A percentile compares a stretch with the other conserved stretches of the same genome.
phyloP scores from a whole-genome alignment of 2,329 filamentous ascomycete genomes.

The Pestalotiopsis sp. region DNA sequence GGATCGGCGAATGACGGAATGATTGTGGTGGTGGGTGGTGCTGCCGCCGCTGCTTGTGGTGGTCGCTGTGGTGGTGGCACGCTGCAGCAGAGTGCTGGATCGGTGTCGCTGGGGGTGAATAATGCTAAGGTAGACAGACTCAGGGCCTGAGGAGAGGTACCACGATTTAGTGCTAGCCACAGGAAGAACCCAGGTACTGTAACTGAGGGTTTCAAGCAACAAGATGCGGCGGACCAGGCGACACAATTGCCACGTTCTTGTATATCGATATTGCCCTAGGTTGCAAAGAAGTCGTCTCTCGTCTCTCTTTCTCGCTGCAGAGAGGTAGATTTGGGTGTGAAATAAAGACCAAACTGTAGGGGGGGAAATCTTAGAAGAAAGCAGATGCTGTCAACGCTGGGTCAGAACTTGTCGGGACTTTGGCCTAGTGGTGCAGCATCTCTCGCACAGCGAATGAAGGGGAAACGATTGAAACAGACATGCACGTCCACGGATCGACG shows the following conservation, averaged over 20 bases:
- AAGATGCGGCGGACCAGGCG: no score
- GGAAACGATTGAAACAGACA: conserved; percentile 29
- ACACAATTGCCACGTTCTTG: no score
- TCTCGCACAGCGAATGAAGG: conserved; percentile 19
- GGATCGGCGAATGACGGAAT: conserved; percentile 7
- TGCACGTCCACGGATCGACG: conserved; percentile 29
- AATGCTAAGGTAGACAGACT: background rate
- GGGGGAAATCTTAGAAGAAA: background rate
- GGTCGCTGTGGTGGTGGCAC: background rate
- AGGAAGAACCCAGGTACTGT: no score
- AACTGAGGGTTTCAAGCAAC: no score
- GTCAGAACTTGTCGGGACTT: background rate
- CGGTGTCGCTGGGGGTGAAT: background rate
- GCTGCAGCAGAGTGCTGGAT: background rate
- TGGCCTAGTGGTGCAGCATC: conserved; percentile 4
- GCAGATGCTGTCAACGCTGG: conserved; percentile 6
- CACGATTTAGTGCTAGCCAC: background rate
- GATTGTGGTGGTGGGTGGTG: background rate
- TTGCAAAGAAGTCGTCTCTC: background rate
- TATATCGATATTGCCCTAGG: no score
- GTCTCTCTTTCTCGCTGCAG: background rate
- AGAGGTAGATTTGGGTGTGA: background rate
- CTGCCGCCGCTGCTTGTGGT: background rate
- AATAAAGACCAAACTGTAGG: background rate
- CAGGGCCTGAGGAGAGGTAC: background rate